Conservation (phyloP, 768 basidiomycete genomes). For the Brasilioporus rufonigricans region DNA sequence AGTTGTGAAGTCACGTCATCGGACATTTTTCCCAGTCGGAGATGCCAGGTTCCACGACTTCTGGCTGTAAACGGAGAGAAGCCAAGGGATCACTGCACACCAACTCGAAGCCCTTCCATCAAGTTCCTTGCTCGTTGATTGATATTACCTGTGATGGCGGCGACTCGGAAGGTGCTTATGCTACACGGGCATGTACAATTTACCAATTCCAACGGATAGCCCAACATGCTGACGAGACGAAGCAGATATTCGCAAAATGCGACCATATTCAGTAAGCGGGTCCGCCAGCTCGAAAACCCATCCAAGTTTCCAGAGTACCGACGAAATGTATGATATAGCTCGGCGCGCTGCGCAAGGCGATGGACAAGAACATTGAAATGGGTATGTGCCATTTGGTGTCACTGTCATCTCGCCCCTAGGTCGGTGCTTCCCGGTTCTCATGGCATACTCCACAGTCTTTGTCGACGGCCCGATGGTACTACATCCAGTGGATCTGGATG, state of each 20-base stretch:
- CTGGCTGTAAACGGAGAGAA: not conserved
- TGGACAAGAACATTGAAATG: constrained; percentile 62
- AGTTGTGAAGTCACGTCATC: too few relatives aligned
- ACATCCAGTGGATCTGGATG: constrained; percentile 58
- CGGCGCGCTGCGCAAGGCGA: constrained; percentile 70
- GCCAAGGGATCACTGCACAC: not conserved
- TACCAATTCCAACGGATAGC: not conserved
- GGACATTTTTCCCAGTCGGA: too few relatives aligned
- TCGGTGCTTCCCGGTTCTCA: not conserved
- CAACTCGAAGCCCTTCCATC: not conserved
- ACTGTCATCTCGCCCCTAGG: not conserved
- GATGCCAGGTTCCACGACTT: not conserved
- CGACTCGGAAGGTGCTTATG: constrained; percentile 41
- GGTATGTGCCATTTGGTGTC: constrained; percentile 37
- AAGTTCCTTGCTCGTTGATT: not conserved
- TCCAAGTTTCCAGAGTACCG: not conserved
- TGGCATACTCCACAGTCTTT: constrained; percentile 49
- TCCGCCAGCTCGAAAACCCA: constrained; percentile 31
- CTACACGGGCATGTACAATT: constrained; percentile 39
- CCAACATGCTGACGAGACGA: constrained; percentile 1
- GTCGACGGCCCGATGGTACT: constrained; percentile 69
- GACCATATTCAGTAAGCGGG: constrained; percentile 67
- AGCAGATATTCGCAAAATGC: constrained; percentile 72
- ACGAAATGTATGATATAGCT: constrained; percentile 44
- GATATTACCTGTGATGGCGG: constrained; percentile 12